Evolutionary conservation across 2,329 filamentous ascomycete genomes (phyloP).

Genomic region (Pyricularia pennisetigena): DNA sequence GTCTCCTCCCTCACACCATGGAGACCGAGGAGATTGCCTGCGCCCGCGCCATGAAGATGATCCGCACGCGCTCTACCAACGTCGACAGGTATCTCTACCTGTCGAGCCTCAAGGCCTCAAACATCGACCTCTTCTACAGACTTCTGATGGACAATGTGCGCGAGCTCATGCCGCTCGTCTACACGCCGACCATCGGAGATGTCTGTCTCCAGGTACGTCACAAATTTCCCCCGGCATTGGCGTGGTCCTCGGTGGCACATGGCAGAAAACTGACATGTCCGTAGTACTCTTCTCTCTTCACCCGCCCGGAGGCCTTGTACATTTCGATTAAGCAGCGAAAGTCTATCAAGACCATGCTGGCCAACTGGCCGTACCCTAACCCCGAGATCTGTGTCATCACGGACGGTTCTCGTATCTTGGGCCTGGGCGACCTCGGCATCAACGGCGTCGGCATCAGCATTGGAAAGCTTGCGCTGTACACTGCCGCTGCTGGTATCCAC

Average conservation of each 20-base stretch:
- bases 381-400: conserved; percentile 97
- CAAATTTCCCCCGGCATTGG: background rate
- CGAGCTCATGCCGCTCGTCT: conserved; percentile 75
- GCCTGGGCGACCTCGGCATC: conserved; percentile 88
- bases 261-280: background rate
- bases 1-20: conserved; percentile 55
- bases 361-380: conserved; percentile 83
- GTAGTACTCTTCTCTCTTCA: conserved; percentile 92
- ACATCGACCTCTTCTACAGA: conserved; percentile 75
- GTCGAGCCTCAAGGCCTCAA: conserved; percentile 58
- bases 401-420: conserved; percentile 85
- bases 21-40: conserved; percentile 51
- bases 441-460: conserved; percentile 97
- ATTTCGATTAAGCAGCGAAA: conserved; percentile 92
- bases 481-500: conserved; percentile 87
- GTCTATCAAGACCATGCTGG: conserved; percentile 76
- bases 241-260: background rate
- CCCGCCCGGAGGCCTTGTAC: conserved; percentile 89
- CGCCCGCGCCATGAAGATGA: conserved; percentile 62
- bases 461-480: conserved; percentile 92
- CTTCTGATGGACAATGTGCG: conserved; percentile 65
- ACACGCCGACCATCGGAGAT: conserved; percentile 87
- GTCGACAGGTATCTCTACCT: conserved; percentile 83
- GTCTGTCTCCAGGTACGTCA: conserved; percentile 55
- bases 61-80: conserved; percentile 55